Conservation (phyloP, 2,329 filamentous ascomycete genomes). For the Clonostachys solani region DNA sequence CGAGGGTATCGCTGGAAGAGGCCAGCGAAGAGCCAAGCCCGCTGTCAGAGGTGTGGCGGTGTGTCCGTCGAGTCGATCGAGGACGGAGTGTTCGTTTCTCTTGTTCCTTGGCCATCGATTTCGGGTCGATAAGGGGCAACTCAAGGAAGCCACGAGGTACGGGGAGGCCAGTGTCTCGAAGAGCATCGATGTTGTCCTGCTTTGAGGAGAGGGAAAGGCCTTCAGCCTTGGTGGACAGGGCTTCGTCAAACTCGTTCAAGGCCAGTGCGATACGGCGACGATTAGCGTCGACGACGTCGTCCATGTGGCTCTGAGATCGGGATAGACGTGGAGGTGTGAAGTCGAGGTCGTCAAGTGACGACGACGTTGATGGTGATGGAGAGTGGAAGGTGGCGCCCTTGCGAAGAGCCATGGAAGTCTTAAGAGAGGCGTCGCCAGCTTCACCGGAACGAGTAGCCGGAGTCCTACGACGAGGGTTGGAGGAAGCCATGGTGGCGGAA, state of each 20-base stretch:
- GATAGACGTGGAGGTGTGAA: slow-evolving; percentile 52
- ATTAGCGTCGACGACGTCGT: slow-evolving; percentile 68
- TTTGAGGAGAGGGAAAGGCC: slow-evolving; percentile 30
- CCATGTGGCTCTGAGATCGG: slow-evolving; percentile 65
- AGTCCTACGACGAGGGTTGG: slow-evolving; percentile 42
- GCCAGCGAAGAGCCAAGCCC: slow-evolving; percentile 80
- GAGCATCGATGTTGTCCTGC: slow-evolving; percentile 15
- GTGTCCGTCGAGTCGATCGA: slow-evolving; percentile 49
- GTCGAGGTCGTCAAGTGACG: slow-evolving; percentile 30
- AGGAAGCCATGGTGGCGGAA: slow-evolving; percentile 35
- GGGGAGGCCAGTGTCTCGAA: slow-evolving; percentile 53
- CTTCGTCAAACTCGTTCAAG: slow-evolving; percentile 61
- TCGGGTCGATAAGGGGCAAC: slow-evolving; percentile 46
- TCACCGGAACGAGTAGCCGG: slow-evolving; percentile 32
- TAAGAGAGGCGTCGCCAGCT: slow-evolving; percentile 24
- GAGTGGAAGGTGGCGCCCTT: slow-evolving; percentile 69
- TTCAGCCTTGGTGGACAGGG: slow-evolving; percentile 29
- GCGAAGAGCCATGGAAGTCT: slow-evolving; percentile 42
- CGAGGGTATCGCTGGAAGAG: slow-evolving; percentile 36
- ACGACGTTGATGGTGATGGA: slow-evolving; percentile 31
- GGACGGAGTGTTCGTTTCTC: slow-evolving; percentile 49
- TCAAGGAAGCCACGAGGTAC: slow-evolving; percentile 57
- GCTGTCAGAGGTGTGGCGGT: slow-evolving; percentile 78
- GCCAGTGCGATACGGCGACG: slow-evolving; percentile 65
- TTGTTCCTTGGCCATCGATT: slow-evolving; percentile 35